Evolutionary conservation across 331 rosid genomes (phyloP), one percentile per base, ranked within the genome.

Genomic region (Spiraea crenata): DNA sequence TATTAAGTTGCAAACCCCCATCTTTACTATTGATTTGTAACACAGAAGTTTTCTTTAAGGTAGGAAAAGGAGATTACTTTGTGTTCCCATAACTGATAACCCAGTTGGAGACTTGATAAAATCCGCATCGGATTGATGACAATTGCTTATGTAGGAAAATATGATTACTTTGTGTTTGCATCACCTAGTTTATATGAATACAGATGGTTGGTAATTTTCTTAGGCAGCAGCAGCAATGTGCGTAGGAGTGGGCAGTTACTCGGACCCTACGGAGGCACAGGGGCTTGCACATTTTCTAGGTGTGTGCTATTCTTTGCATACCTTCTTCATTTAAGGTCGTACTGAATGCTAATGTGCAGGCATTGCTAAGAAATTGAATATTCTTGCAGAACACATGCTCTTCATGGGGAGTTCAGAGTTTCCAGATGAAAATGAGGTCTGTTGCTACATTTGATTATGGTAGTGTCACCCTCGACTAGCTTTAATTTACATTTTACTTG

Each of bases 141-240:
- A 25, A 25, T 25, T 25, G 31, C 31, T 25, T 25, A 25, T 25
- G 31, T 25, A 25, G 31, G 31, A 25, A 25, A 25, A 25, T 25
- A 2, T 25, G 31, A 25, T 25, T 25, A 25, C 2, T 25, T 25
- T 25, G 31, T 25, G 31, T 25, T 25, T 25, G 31, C 31, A 25
- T 25, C 31, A 25, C 31, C 31, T 68, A 34, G 14, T 17, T 56
- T 17, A 14, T 25, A 55, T 57, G 42, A 41, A 44, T 10, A 39
- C 25, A 54, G 25, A 57, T 44, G 4, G 12, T 39, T 67, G 74
- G 49, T 74, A 62, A 35, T 55, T 61, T 55, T 73, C 71, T 68
- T 80, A 92, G 98, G 98, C 98, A 9, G 98, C 96, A 3, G 96
- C 96, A 44, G 98, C 96, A 3, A 88, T 92, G 98, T 90, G 89